Evolutionary conservation across 805 yeast genomes (phyloP).

Genomic region (Saccharomyces mikatae): DNA sequence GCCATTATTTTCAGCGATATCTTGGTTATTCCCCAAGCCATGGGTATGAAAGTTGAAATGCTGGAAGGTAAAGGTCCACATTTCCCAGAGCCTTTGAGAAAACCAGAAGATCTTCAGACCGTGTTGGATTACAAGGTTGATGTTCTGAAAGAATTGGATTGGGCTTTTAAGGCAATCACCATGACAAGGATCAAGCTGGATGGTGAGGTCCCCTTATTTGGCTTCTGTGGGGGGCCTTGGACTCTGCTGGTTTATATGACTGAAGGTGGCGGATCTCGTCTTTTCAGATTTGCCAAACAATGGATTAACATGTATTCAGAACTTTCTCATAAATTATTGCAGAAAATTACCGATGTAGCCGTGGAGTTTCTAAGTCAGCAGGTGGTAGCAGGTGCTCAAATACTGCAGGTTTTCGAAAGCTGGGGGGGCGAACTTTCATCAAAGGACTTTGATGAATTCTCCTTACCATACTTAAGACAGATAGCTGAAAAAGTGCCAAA

Average conservation of each 20-base stretch:
- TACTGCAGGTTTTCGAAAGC: conserved; percentile 92
- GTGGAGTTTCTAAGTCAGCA: conserved; percentile 89
- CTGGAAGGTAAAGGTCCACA: conserved; percentile 91
- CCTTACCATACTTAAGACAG: conserved; percentile 78
- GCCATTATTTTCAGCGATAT: conserved; percentile 96
- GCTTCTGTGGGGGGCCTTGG: conserved; percentile 98
- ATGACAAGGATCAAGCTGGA: conserved; percentile 76
- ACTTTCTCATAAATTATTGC: conserved; percentile 61
- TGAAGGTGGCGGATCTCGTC: conserved; percentile 92
- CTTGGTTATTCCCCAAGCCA: conserved; percentile 92
- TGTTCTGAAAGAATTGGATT: conserved; percentile 67
- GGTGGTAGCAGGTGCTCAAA: conserved; percentile 96
- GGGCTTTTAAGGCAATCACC: conserved; percentile 94
- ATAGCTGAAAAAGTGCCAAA: conserved; percentile 61
- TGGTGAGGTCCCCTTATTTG: conserved; percentile 90
- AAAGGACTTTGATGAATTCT: conserved; percentile 75
- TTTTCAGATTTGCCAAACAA: conserved; percentile 84
- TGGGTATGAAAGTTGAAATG: conserved; percentile 94
- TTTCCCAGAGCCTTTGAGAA: conserved; percentile 80
- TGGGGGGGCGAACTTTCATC: conserved; percentile 98
- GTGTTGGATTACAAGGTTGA: conserved; percentile 55
- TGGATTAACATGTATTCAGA: conserved; percentile 82
- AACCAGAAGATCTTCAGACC: conserved; percentile 55
- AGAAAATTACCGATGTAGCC: conserved; percentile 77
- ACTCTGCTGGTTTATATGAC: conserved; percentile 93